Evolutionary conservation across 1,284 basidiomycete genomes (phyloP), one percentile per base, ranked within the genome.

Genomic region (Xerocomus cyaneibrunnescens): DNA sequence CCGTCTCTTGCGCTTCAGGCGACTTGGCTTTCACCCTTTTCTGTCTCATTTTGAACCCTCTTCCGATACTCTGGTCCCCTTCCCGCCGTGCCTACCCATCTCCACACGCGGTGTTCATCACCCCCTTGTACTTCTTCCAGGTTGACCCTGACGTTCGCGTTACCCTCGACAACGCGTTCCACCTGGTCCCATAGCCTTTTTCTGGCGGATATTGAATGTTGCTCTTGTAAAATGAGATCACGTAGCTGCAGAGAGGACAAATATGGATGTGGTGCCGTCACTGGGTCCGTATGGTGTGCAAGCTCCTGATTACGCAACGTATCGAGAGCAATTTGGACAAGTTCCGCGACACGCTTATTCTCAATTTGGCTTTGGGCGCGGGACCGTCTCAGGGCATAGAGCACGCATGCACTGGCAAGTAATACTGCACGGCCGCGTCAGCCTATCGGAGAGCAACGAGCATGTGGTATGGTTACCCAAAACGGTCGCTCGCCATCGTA

Each of bases 141-240:
- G 66, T 92, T 89, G 23, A 87, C 86, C 50, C 92, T 83, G 17
- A 99, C 92, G 71, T 99, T 99, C 17, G 93, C 84, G 72, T 99
- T 99, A 49, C 84, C 84, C 72, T 99, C 96, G 2, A 99, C 92
- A 40, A 94, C 75, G 43, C 79, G 83, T 66, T 92, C 89, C 37
- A 99, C 97, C 52, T 81, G 81, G 42, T 82, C 77, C 97, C 97
- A 99, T 30, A 98, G 64, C 31, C 83, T 76, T 52, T 83, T 80
- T 42, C 94, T 81, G 27, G 74, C 74, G 7, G 78, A 67, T 14
- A 89, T 79, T 22, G 87, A 87, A 64, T 91, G 89, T 53, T 92
- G 87, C 46, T 89, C 84, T 57, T 90, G 86, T 22, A 99, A 74
- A 37, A 98, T 81, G 38, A 91, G 77, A 72, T 99, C 96, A 39